Evolutionary conservation across 2,329 filamentous ascomycete species (phyloP).

Genomic region (Curvularia sp.): DNA sequence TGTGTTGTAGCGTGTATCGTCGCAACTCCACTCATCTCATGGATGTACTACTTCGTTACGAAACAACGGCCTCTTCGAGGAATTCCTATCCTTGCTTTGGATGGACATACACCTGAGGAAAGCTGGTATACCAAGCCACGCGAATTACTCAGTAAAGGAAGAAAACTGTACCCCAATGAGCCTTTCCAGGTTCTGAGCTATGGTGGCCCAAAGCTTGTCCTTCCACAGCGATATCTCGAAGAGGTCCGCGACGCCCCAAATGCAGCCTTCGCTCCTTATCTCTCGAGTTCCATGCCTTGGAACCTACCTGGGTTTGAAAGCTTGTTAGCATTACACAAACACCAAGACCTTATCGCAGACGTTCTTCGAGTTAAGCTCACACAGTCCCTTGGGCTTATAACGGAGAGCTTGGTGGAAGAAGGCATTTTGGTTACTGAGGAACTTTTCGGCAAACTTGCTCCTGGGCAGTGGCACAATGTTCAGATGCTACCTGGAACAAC

Average conservation of each 20-base stretch:
- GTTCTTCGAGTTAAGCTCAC: not conserved
- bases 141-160: not conserved
- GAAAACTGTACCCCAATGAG: slow-evolving; percentile 1
- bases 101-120: not conserved
- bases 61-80: slow-evolving; percentile 4
- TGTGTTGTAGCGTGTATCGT: not conserved
- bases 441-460: not conserved
- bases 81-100: not conserved
- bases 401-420: not conserved
- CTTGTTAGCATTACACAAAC: not conserved
- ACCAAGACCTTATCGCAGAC: not conserved
- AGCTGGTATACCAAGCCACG: slow-evolving; percentile 2
- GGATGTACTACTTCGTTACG: not conserved
- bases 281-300: not conserved
- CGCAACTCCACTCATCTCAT: not conserved
- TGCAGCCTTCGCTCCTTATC: not conserved
- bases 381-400: slow-evolving; percentile 2
- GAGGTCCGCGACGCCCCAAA: not conserved
- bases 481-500: not conserved
- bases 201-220: not conserved
- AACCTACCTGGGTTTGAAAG: not conserved
- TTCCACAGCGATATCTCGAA: not conserved
- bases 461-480: not conserved
- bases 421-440: not conserved
- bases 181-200: not conserved